phyloP scores from a whole-genome alignment of 78 protist species.

The Cavenderia fasciculata region DNA sequence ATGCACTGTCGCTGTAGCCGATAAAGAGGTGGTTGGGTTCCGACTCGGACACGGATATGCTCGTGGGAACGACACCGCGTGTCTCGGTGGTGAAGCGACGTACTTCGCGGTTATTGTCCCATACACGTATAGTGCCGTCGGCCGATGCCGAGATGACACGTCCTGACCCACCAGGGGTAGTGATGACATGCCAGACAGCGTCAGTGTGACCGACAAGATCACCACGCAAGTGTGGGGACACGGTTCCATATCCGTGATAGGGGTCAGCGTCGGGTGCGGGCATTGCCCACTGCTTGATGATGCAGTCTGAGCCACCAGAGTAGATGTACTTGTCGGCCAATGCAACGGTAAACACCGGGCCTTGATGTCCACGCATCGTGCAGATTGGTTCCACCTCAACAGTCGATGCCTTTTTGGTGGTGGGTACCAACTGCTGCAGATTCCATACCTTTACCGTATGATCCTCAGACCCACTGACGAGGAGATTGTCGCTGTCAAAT shows the following conservation, averaged over 20 bases:
- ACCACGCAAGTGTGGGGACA: not conserved
- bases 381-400: conserved; percentile 78
- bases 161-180: not conserved
- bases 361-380: conserved; percentile 80
- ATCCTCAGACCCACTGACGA: conserved; percentile 80
- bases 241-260: conserved; percentile 38
- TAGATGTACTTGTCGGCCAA: conserved; percentile 1
- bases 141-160: conserved; percentile 71
- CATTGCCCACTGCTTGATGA: conserved; percentile 68
- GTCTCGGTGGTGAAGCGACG: not conserved
- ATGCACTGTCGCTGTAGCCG: conserved; percentile 33
- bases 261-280: conserved; percentile 42
- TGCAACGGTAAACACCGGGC: conserved; percentile 65
- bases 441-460: conserved; percentile 75
- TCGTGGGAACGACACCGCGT: not conserved
- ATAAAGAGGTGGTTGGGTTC: conserved; percentile 30
- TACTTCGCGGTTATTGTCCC: conserved; percentile 20
- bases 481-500: conserved; percentile 61
- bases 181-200: conserved; percentile 77
- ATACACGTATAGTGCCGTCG: conserved; percentile 71
- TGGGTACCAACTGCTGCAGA: conserved; percentile 14
- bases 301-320: conserved; percentile 78
- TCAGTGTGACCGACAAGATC: conserved; percentile 78
- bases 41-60: conserved; percentile 5
- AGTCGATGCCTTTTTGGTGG: conserved; percentile 18